Conservation (phyloP, 2,329 filamentous ascomycete genomes). For the Calonectria pseudoreteaudii region DNA sequence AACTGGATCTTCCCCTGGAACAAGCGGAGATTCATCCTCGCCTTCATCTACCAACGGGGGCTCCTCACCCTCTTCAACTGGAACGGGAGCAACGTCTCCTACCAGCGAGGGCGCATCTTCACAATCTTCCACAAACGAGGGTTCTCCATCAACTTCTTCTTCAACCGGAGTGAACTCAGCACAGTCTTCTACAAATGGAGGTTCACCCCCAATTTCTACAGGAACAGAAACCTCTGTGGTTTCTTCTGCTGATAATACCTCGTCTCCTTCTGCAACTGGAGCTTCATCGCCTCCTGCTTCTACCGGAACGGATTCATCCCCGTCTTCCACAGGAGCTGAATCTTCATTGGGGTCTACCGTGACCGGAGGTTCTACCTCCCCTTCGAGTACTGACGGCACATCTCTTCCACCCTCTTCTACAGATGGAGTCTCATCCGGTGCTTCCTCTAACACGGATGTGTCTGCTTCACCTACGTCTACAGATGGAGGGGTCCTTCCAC, state of each 20-base stretch:
- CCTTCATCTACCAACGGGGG: neutral
- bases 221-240: neutral
- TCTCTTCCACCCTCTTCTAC: neutral
- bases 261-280: neutral
- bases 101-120: neutral
- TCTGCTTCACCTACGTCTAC: neutral
- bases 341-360: neutral
- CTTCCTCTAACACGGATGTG: neutral
- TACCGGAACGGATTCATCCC: neutral
- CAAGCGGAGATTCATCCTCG: neutral
- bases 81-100: neutral
- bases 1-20: neutral
- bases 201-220: neutral
- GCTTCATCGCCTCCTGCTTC: neutral
- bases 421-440: neutral
- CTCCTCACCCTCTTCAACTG: neutral
- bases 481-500: neutral
- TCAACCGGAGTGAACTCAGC: neutral
- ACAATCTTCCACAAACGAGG: neutral
- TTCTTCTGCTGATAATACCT: neutral
- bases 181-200: neutral
- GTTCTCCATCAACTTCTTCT: neutral
- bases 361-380: neutral
- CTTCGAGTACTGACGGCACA: neutral
- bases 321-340: neutral